phyloP scores from a whole-genome alignment of 148 eudicot species.

The Silene latifolia region DNA sequence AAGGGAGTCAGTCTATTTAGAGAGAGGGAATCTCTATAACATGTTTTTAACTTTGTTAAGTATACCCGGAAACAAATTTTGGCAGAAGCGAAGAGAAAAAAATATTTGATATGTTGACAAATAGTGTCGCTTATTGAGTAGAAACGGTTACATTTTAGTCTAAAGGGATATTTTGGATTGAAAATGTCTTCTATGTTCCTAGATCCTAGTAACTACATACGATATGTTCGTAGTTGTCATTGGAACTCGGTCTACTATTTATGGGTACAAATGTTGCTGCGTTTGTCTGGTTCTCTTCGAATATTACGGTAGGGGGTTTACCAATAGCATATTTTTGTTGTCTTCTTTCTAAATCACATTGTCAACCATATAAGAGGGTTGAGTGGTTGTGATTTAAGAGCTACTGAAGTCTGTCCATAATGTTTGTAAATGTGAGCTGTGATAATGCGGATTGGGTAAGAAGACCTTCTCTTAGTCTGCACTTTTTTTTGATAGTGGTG shows the following conservation, averaged over 20 bases:
- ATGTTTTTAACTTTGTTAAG: not conserved
- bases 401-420: not conserved
- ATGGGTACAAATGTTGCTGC: not conserved
- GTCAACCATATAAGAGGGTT: not conserved
- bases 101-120: not conserved
- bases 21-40: not conserved
- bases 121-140: not conserved
- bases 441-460: not conserved
- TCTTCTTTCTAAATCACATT: not conserved
- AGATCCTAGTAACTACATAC: not conserved
- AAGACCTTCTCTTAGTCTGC: conserved; percentile 3
- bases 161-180: not conserved
- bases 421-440: not conserved
- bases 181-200: not conserved
- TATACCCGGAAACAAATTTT: not conserved
- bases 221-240: not conserved
- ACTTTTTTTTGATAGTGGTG: conserved; percentile 58
- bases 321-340: not conserved
- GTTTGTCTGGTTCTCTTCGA: not conserved
- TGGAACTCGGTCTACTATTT: conserved; percentile 4
- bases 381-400: not conserved
- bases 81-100: not conserved
- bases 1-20: not conserved
- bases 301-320: not conserved
- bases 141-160: not conserved